phyloP scores from a whole-genome alignment of 2,329 filamentous ascomycete genomes.

The Aspergillaceae sp. region DNA sequence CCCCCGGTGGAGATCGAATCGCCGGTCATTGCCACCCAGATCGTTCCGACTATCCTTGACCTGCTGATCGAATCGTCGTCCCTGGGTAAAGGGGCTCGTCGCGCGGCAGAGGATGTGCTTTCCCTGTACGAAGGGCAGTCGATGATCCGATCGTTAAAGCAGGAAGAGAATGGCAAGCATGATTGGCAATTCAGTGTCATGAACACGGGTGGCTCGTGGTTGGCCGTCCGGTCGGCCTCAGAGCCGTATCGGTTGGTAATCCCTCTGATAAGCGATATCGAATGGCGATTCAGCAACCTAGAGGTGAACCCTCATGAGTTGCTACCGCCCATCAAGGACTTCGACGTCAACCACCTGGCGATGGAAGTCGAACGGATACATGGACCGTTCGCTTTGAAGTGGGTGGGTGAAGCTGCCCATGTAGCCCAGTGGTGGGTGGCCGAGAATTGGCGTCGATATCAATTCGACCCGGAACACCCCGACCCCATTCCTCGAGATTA shows the following conservation, averaged over 20 bases:
- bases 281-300: slow-evolving; percentile 26
- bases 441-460: slow-evolving; percentile 22
- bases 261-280: slow-evolving; percentile 23
- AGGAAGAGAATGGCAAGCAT: slow-evolving; percentile 12
- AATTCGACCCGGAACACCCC: slow-evolving; percentile 4
- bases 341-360: slow-evolving; percentile 16
- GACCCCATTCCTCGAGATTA: not conserved
- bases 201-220: slow-evolving; percentile 26
- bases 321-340: slow-evolving; percentile 13
- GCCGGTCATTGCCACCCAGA: slow-evolving; percentile 21
- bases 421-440: slow-evolving; percentile 23
- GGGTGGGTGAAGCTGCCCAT: slow-evolving; percentile 20
- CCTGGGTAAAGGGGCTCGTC: slow-evolving; percentile 13
- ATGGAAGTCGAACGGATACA: slow-evolving; percentile 11
- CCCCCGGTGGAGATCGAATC: slow-evolving; percentile 20
- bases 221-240: slow-evolving; percentile 23
- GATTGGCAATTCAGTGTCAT: slow-evolving; percentile 29
- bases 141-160: slow-evolving; percentile 19
- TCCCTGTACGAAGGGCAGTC: slow-evolving; percentile 26
- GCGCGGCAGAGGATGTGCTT: slow-evolving; percentile 18
- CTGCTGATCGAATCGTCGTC: slow-evolving; percentile 24
- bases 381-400: slow-evolving; percentile 12
- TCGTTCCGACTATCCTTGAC: slow-evolving; percentile 24
- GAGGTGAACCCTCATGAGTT: slow-evolving; percentile 18
- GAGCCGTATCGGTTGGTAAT: slow-evolving; percentile 23